Conservation (phyloP, 2,329 filamentous ascomycete species). For the Xylariaceae sp. region DNA sequence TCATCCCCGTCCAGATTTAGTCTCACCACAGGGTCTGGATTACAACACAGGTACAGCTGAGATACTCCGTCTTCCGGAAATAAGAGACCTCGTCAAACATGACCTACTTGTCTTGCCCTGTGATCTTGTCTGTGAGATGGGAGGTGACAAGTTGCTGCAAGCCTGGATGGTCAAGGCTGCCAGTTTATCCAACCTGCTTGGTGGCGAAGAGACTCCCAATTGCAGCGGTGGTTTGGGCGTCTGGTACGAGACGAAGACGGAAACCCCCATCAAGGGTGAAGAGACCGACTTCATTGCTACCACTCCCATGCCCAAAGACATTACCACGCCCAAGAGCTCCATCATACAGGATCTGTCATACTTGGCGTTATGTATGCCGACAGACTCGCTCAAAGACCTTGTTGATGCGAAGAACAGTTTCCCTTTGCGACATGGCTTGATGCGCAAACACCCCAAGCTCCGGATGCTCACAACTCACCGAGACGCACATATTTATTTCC, state of each 20-base stretch:
- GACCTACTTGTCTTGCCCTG: constrained; percentile 92
- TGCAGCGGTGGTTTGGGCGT: constrained; percentile 78
- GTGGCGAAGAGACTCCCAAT: constrained; percentile 35
- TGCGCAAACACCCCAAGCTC: constrained; percentile 68
- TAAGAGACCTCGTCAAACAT: constrained; percentile 69
- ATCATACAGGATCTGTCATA: constrained; percentile 66
- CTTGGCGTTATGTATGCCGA: constrained; percentile 80
- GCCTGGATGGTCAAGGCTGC: constrained; percentile 86
- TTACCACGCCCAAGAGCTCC: constrained; percentile 55
- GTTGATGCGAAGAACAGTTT: constrained; percentile 69
- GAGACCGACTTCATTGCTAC: constrained; percentile 90
- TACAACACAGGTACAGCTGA: constrained; percentile 87
- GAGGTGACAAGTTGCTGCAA: constrained; percentile 75
- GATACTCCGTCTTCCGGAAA: constrained; percentile 76
- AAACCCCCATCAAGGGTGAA: constrained; percentile 75
- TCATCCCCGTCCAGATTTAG: constrained; percentile 65
- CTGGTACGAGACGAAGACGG: constrained; percentile 80
- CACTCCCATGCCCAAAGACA: constrained; percentile 58
- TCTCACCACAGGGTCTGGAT: constrained; percentile 70
- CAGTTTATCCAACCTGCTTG: constrained; percentile 59
- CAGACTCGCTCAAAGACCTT: constrained; percentile 80
- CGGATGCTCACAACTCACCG: constrained; percentile 79
- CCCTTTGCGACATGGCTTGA: constrained; percentile 68
- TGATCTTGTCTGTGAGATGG: constrained; percentile 85
- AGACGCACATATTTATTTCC: constrained; percentile 91